Conservation (phyloP, 2,329 filamentous ascomycete species). For the Venturia aucupariae region DNA sequence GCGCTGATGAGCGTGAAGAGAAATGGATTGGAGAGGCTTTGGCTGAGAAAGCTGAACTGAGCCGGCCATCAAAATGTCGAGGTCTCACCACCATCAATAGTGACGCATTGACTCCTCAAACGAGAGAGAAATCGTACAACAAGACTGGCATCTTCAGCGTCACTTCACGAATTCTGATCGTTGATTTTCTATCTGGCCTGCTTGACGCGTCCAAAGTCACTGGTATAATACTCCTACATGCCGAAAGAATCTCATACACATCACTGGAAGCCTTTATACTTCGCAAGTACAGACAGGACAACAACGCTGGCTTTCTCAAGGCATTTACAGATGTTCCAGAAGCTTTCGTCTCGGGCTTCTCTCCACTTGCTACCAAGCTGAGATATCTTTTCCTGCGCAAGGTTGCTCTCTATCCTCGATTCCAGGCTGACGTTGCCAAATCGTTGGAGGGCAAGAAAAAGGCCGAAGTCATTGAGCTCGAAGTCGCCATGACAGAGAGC, state of each 20-base stretch:
- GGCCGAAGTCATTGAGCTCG: slow-evolving; percentile 93
- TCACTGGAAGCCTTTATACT: slow-evolving; percentile 92
- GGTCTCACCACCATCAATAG: slow-evolving; percentile 91
- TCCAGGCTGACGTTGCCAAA: slow-evolving; percentile 81
- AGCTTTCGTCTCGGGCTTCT: slow-evolving; percentile 79
- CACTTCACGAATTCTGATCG: slow-evolving; percentile 88
- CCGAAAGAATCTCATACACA: slow-evolving; percentile 75
- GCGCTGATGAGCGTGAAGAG: slow-evolving; percentile 88
- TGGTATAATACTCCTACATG: slow-evolving; percentile 78
- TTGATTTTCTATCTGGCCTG: slow-evolving; percentile 79
- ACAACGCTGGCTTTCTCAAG: slow-evolving; percentile 88
- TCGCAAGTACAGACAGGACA: slow-evolving; percentile 86
- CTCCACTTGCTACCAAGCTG: slow-evolving; percentile 82
- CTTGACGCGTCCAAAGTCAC: slow-evolving; percentile 78
- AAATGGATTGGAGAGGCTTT: slow-evolving; percentile 93
- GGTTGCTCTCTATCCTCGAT: slow-evolving; percentile 83
- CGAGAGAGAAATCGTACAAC: slow-evolving; percentile 84
- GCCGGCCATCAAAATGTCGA: slow-evolving; percentile 68
- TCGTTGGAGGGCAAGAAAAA: slow-evolving; percentile 85
- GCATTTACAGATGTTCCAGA: slow-evolving; percentile 93
- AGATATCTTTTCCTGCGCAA: slow-evolving; percentile 85
- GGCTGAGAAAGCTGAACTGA: slow-evolving; percentile 90
- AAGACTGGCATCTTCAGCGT: slow-evolving; percentile 89
- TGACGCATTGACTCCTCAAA: slow-evolving; percentile 77
- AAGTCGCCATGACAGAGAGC: slow-evolving; percentile 87